phyloP scores from a whole-genome alignment of 176 grass and related monocot genomes.

The Cymbopogon citratus region DNA sequence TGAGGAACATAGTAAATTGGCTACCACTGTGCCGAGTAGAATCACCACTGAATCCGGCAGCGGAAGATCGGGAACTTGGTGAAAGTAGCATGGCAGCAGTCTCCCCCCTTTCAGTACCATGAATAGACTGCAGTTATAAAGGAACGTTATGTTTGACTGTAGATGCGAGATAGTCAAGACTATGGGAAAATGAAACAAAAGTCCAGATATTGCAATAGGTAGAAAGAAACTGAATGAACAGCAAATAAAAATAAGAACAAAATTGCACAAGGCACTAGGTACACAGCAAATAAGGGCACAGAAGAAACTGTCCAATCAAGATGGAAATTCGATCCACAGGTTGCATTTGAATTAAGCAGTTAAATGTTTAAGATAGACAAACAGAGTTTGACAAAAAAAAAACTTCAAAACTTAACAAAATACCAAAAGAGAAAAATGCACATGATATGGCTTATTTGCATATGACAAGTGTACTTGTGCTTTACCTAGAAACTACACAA shows the following conservation, averaged over 20 bases:
- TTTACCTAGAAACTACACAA: no score
- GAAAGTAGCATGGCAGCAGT: slow-evolving; percentile 83
- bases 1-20: slow-evolving; percentile 95
- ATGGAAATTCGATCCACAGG: not conserved
- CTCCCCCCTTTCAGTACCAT: slow-evolving; percentile 83
- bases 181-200: not conserved
- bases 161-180: slow-evolving; percentile 1
- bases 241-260: not conserved
- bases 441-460: no score
- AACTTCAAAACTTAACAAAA: slow-evolving; percentile 6
- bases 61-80: slow-evolving; percentile 51
- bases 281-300: not conserved
- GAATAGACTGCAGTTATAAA: slow-evolving; percentile 51
- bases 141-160: not conserved
- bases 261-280: not conserved
- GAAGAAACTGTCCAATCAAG: not conserved
- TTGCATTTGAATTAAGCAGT: not conserved
- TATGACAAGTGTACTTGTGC: no score
- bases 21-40: slow-evolving; percentile 61
- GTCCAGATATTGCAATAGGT: not conserved
- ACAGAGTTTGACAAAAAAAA: not conserved
- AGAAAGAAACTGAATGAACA: not conserved
- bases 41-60: slow-evolving; percentile 39
- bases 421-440: not conserved
- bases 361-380: not conserved